phyloP scores from a whole-genome alignment of 805 yeast genomes.

The Kuraishia borneana region DNA sequence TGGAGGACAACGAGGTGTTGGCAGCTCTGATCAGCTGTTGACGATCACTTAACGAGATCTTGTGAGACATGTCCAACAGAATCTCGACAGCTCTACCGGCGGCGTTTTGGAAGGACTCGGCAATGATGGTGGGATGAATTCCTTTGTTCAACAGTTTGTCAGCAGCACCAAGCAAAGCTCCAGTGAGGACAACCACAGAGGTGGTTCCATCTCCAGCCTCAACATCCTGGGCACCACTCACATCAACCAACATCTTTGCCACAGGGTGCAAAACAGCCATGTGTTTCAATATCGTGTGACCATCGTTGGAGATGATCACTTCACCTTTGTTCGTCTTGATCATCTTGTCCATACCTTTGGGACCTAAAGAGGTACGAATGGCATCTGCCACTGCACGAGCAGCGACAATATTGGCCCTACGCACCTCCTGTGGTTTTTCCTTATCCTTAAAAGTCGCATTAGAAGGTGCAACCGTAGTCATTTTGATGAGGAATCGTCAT shows the following conservation, averaged over 20 bases:
- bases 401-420: conserved; percentile 79
- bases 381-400: conserved; percentile 95
- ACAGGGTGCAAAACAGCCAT: conserved; percentile 99
- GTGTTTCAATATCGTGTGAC: conserved; percentile 91
- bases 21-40: conserved; percentile 88
- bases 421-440: conserved; percentile 92
- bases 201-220: conserved; percentile 99
- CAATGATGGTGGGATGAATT: conserved; percentile 90
- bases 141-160: conserved; percentile 83
- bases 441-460: conserved; percentile 87
- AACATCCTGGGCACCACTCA: conserved; percentile 94
- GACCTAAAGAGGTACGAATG: conserved; percentile 90
- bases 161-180: conserved; percentile 90
- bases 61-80: conserved; percentile 72
- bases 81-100: conserved; percentile 76
- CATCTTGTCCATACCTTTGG: conserved; percentile 99
- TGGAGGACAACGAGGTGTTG: conserved; percentile 84
- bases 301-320: conserved; percentile 93
- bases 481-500: not conserved
- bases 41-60: conserved; percentile 68
- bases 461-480: conserved; percentile 31
- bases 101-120: conserved; percentile 88
- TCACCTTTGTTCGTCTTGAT: conserved; percentile 88
- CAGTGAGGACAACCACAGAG: conserved; percentile 90
- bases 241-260: conserved; percentile 92